Evolutionary conservation across 306 rosid species (phyloP), one percentile per base, ranked within the genome.

Genomic region (Vigna radiata): DNA sequence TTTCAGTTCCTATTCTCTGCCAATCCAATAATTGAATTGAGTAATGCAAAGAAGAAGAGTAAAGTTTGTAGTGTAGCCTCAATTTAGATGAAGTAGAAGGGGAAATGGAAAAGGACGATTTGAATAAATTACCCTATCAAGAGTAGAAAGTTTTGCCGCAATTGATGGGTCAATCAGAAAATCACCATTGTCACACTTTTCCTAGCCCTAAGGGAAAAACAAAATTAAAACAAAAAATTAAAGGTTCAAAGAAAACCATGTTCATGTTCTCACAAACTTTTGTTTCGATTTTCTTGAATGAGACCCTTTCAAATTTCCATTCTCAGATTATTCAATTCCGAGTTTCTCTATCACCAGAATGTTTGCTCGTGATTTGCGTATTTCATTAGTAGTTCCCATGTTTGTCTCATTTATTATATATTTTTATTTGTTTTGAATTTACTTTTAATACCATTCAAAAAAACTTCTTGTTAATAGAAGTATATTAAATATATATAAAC

Each of bases 21-120:
- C 23, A 19, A 67, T 75, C 49, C 48, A 85, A 85, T 82, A 71
- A 79, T 79, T 79, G 86, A 41, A 79, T 79, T 71, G 78, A 31
- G 27, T 8, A 70, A 18, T 79, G 66, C 60, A 79, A 44, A 12
- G 37, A 77, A 71, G 72, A 64, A 8, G 58, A 25, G 47, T 77
- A 77, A 53, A 61, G 58, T 18, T 73, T 54, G n/a, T 8, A 18
- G n/a, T 25, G 64, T 16, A 41, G 44, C 67, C 43, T 60, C 58
- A 73, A 36, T 11, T 54, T 62, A 46, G 66, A 80, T 17, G 16
- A 69, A 64, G 68, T 63, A 61, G 62, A 73, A 69, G 43, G 15
- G 67, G 21, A 61, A 61, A 61, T 14, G 15, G 44, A 61, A 82
- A 75, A 44, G 67, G 81, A 75, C 82, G 58, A 63, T 27, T 64